Conservation (phyloP, 2,329 filamentous ascomycete species). For the Colletotrichum coccodes region DNA sequence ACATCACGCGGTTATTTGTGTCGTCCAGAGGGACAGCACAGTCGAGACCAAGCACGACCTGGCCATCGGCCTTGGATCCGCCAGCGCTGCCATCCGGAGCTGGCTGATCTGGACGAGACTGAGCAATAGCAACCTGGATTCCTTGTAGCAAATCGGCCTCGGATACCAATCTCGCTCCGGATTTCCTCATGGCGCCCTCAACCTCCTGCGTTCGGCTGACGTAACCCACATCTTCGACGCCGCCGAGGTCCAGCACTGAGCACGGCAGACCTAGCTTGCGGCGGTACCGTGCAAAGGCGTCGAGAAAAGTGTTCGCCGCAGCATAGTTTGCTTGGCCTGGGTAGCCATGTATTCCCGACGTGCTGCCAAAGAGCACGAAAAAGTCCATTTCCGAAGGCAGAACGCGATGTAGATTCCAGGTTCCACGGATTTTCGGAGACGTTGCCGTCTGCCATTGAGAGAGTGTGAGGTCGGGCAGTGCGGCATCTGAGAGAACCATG, state of each 20-base stretch:
- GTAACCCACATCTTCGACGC: slow-evolving; percentile 49
- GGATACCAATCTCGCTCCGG: slow-evolving; percentile 4
- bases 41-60: background rate
- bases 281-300: slow-evolving; percentile 50
- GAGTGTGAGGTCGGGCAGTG: slow-evolving; percentile 45
- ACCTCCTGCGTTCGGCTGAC: slow-evolving; percentile 46
- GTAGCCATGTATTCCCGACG: slow-evolving; percentile 45
- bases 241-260: slow-evolving; percentile 50
- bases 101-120: background rate
- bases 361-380: slow-evolving; percentile 47
- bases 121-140: slow-evolving; percentile 2
- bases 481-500: slow-evolving; percentile 22
- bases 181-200: background rate
- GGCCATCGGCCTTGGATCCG: background rate
- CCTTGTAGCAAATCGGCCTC: background rate
- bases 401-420: slow-evolving; percentile 52
- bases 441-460: slow-evolving; percentile 47
- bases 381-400: slow-evolving; percentile 43
- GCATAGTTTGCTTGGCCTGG: slow-evolving; percentile 51
- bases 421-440: slow-evolving; percentile 52
- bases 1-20: background rate
- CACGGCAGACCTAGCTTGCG: slow-evolving; percentile 46
- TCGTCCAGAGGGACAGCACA: background rate
- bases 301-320: slow-evolving; percentile 53
- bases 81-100: too few relatives aligned